Percentiles rank a stretch among this genome's conserved stretches.
Evolutionary conservation across 1,284 basidiomycete species (phyloP).

Genomic region (Trichosporon sp.): DNA sequence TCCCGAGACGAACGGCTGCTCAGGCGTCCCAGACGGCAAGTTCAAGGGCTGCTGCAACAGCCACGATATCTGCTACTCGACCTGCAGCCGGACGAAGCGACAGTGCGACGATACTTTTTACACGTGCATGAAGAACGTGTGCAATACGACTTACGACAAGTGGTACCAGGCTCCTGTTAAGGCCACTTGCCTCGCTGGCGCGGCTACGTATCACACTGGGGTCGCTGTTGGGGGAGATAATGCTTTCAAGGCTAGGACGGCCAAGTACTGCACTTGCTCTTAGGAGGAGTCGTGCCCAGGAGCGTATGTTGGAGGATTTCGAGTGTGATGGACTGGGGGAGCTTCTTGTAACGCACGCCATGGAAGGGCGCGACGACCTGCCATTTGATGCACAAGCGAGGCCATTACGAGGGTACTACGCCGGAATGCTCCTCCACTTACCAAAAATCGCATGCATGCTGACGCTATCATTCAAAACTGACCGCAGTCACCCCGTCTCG

Average conservation of each 20-base stretch:
- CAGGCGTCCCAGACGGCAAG: background rate
- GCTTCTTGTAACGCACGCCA: too few relatives aligned
- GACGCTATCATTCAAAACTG: too few relatives aligned
- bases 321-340: too few relatives aligned
- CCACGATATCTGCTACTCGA: constrained; percentile 6
- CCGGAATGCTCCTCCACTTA: too few relatives aligned
- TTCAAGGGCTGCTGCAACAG: constrained; percentile 2
- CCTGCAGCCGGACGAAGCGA: constrained; percentile 1
- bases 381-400: too few relatives aligned
- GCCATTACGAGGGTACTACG: too few relatives aligned
- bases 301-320: too few relatives aligned
- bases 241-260: background rate
- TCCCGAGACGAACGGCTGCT: background rate
- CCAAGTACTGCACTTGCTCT: constrained; percentile 3
- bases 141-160: background rate
- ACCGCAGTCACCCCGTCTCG: too few relatives aligned
- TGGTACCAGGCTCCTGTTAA: background rate
- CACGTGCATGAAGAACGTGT: background rate
- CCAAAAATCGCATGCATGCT: too few relatives aligned
- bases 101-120: background rate
- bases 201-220: background rate
- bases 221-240: background rate
- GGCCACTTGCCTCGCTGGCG: background rate
- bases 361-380: too few relatives aligned
- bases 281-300: too few relatives aligned